Conservation (phyloP, 2,329 filamentous ascomycete species). For the Fusarium sp. region DNA sequence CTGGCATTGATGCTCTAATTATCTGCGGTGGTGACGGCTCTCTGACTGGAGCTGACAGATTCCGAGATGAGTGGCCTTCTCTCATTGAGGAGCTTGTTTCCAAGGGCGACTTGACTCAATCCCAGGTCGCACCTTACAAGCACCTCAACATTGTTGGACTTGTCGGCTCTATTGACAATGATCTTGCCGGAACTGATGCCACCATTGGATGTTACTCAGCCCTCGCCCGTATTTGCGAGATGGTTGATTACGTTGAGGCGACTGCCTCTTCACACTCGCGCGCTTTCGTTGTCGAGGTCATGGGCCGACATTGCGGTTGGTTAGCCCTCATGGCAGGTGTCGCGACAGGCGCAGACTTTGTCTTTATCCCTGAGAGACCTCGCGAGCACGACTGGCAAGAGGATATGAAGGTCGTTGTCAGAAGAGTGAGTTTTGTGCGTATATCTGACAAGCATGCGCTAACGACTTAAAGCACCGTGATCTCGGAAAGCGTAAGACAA, state of each 20-base stretch:
- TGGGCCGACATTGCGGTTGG: constrained; percentile 99
- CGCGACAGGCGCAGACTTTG: constrained; percentile 93
- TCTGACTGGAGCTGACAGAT: constrained; percentile 93
- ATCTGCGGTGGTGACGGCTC: constrained; percentile 98
- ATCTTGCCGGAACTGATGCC: constrained; percentile 95
- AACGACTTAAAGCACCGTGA: constrained; percentile 75
- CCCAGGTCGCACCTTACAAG: constrained; percentile 81
- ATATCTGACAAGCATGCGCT: constrained; percentile 11
- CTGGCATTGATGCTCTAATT: constrained; percentile 94
- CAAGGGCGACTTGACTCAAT: constrained; percentile 75
- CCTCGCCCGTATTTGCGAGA: constrained; percentile 91
- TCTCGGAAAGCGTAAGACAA: constrained; percentile 95
- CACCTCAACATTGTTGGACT: constrained; percentile 96
- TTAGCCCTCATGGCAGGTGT: constrained; percentile 96
- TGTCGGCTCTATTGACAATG: constrained; percentile 98
- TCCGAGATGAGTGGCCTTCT: constrained; percentile 91
- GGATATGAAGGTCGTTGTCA: constrained; percentile 85
- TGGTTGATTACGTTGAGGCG: constrained; percentile 96
- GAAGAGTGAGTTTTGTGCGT: constrained; percentile 66
- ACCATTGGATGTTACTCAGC: constrained; percentile 98
- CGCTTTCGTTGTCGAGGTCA: constrained; percentile 97
- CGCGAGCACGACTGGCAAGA: constrained; percentile 88
- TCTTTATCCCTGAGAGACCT: constrained; percentile 96
- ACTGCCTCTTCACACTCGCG: constrained; percentile 94
- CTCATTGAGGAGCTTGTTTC: constrained; percentile 87